Percentiles rank a stretch among this genome's conserved stretches.
These are phyloP conservation scores for Toxoplasma gondii DNA, from an alignment of 169 alveolate species.

Conservation along the genomic window DNA sequence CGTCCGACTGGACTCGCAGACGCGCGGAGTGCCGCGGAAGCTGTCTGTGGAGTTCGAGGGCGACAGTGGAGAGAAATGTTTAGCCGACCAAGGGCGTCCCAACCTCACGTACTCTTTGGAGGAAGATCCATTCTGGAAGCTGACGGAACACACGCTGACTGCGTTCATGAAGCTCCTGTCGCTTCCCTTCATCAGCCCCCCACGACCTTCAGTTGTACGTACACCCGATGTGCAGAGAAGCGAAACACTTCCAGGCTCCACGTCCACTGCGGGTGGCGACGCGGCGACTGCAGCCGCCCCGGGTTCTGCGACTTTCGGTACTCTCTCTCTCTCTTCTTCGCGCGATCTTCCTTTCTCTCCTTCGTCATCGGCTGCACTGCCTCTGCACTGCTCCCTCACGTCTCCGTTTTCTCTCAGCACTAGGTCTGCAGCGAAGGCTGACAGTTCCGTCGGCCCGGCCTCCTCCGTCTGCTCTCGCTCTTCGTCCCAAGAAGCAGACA, in stretches of 20 bases:
- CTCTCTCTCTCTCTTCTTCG: too few relatives aligned
- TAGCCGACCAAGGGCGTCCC: neutral
- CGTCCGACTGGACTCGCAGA: slow-evolving; percentile 26
- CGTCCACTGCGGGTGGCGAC: too few relatives aligned
- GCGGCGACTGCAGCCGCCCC: too few relatives aligned
- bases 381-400: neutral
- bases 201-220: too few relatives aligned
- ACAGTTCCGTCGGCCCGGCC: too few relatives aligned
- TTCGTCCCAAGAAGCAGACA: neutral
- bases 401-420: neutral
- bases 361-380: too few relatives aligned
- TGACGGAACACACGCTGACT: neutral
- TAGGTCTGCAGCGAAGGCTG: neutral
- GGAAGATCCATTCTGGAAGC: neutral
- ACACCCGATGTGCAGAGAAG: too few relatives aligned
- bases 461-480: neutral
- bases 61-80: neutral
- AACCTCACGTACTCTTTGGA: neutral
- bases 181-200: neutral
- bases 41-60: neutral
- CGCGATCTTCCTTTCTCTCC: too few relatives aligned
- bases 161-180: neutral
- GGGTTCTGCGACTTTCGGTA: too few relatives aligned
- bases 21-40: neutral
- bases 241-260: too few relatives aligned